Evolutionary conservation across 805 yeast species (phyloP), one percentile per base, ranked within the genome.

Genomic region (Saccharomycopsis fermentans): DNA sequence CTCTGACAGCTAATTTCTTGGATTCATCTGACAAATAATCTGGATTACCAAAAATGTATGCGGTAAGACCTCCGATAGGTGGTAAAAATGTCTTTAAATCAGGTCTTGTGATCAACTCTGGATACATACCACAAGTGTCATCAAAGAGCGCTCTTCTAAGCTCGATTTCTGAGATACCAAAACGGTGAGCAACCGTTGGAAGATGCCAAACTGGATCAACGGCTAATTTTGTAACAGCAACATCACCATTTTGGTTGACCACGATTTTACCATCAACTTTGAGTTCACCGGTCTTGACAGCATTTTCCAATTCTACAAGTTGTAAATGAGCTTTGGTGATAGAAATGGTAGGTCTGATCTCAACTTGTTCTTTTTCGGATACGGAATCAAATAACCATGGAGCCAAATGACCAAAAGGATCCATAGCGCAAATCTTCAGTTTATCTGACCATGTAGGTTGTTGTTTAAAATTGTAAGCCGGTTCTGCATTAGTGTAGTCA

Each of bases 201-300:
- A 83, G 72, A 64, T 81, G 77, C 87, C 88, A 83, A 43, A 83
- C 87, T 17, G 87, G 87, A 65, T 83, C 88, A 47, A 81, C 81
- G 3, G 88, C 88, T 59, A 83, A 74, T 66, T 83, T 83, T 36
- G 85, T 78, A 43, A 81, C 83, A 37, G 79, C 79, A 66, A 83
- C 70, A 63, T 83, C 87, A 64, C 88, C 88, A 59, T 77, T 70
- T 37, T 74, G 71, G 69, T 83, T 83, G 61, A 82, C 70, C 34
- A 83, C 87, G 63, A 83, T 69, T 40, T 79, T 73, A 58, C 87
- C 87, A 66, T 83, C 88, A 34, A 84, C 83, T 57, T 69, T 63
- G 54, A 83, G 65, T 56, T 79, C 74, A 17, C 87, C 87, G 24
- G 66, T 68, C 40, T 71, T 71, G 55, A 83, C 84, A 53, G 79